phyloP scores from a whole-genome alignment of 441 rosid species.

The Mallotus repandus region DNA sequence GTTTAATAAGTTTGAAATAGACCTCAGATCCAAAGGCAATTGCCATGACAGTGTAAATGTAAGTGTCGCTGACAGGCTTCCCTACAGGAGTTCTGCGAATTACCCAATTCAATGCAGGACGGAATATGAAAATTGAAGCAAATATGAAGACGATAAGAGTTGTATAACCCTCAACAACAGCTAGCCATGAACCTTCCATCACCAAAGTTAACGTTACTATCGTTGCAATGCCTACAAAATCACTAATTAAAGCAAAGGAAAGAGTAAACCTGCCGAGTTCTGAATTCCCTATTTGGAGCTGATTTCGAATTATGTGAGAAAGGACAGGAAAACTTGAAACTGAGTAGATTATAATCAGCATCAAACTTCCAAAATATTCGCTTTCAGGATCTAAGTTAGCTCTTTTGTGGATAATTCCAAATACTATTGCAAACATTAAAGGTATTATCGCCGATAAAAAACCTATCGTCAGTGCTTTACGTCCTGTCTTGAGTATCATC shows the following conservation, averaged over 20 bases:
- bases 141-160: neutral
- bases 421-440: neutral
- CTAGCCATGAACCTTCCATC: neutral
- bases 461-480: neutral
- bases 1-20: neutral
- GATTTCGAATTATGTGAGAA: conserved; percentile 47
- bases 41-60: conserved; percentile 19
- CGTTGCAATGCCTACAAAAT: conserved; percentile 10
- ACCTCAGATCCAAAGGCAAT: conserved; percentile 21
- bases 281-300: conserved; percentile 48
- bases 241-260: conserved; percentile 34
- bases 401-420: too few relatives aligned
- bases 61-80: conserved; percentile 29
- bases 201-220: neutral
- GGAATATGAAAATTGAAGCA: conserved; percentile 11
- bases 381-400: rapidly evolving
- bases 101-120: conserved; percentile 45
- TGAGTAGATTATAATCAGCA: conserved; percentile 7
- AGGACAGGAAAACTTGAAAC: conserved; percentile 47
- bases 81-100: conserved; percentile 46
- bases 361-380: neutral
- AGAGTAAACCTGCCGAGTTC: conserved; percentile 60
- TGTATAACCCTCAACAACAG: neutral
- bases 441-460: neutral
- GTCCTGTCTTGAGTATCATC: neutral